phyloP scores from a whole-genome alignment of 768 basidiomycete species.

The Phaffia tasmanica region DNA sequence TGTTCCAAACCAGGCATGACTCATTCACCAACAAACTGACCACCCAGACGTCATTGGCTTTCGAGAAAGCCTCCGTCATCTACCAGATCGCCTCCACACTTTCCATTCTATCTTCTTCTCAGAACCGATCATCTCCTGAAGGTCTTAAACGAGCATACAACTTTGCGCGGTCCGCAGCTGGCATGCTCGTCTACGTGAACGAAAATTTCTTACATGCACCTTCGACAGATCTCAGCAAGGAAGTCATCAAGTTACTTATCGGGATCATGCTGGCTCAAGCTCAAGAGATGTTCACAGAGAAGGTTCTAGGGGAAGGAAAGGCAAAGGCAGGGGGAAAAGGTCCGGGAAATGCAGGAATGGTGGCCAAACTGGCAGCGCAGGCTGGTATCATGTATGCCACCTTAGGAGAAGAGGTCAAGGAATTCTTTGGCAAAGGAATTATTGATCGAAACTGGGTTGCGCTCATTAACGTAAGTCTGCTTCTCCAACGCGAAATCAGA shows the following conservation, averaged over 20 bases:
- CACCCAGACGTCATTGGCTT: constrained; percentile 91
- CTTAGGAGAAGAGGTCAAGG: constrained; percentile 84
- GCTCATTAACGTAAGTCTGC: constrained; percentile 55
- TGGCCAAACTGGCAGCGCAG: constrained; percentile 74
- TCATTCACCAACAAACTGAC: constrained; percentile 90
- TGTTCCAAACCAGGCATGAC: constrained; percentile 50
- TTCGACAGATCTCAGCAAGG: constrained; percentile 82
- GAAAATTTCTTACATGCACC: constrained; percentile 99
- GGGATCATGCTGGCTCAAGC: constrained; percentile 84
- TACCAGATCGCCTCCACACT: constrained; percentile 93
- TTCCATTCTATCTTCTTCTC: constrained; percentile 70
- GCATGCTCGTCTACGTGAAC: constrained; percentile 97
- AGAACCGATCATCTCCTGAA: constrained; percentile 78
- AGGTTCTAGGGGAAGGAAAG: constrained; percentile 87
- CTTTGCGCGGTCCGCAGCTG: constrained; percentile 77
- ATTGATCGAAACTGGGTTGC: constrained; percentile 91
- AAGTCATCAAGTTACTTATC: constrained; percentile 86
- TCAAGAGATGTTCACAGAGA: constrained; percentile 92
- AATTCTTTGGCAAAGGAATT: constrained; percentile 91
- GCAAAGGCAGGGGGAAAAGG: constrained; percentile 34
- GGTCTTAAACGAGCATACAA: constrained; percentile 87
- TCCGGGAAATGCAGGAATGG: constrained; percentile 40
- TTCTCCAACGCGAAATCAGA: background rate
- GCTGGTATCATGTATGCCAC: constrained; percentile 67
- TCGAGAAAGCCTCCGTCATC: constrained; percentile 93